Evolutionary conservation across 345 rosid genomes (phyloP).

Genomic region (Euphorbia tirucalli): DNA sequence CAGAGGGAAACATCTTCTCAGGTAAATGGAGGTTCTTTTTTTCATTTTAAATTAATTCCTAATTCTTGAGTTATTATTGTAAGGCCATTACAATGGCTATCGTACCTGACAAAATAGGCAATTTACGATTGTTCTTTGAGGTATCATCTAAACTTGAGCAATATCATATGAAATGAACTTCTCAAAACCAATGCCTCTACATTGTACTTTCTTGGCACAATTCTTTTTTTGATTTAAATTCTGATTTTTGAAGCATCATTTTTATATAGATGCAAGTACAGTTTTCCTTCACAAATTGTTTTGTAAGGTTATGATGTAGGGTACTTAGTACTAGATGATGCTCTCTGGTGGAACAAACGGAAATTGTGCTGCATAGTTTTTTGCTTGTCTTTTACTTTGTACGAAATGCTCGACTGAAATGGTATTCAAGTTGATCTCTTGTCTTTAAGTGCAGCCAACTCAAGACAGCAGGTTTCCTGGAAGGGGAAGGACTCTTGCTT

Average conservation of each 20-base stretch:
- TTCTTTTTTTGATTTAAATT: not conserved
- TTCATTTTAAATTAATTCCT: not conserved
- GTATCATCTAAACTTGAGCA: not conserved
- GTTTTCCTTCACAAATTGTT: not conserved
- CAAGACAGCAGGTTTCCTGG: slow-evolving; percentile 83
- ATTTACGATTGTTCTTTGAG: not conserved
- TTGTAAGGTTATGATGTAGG: not conserved
- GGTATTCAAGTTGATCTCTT: slow-evolving; percentile 11
- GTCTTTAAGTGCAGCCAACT: slow-evolving; percentile 42
- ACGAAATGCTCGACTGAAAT: slow-evolving; percentile 7
- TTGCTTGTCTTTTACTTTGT: slow-evolving; percentile 10
- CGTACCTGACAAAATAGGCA: not conserved
- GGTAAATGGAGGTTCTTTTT: slow-evolving; percentile 35
- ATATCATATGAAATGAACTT: not conserved
- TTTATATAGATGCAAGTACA: not conserved
- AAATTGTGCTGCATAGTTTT: not conserved
- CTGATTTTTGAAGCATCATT: no score
- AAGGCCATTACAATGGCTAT: not conserved
- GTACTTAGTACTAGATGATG: not conserved
- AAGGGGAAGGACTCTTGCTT: slow-evolving; percentile 65
- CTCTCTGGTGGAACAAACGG: not conserved
- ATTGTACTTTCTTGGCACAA: not conserved
- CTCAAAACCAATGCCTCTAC: not conserved
- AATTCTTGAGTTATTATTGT: not conserved
- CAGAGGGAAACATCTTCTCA: slow-evolving; percentile 60